A percentile compares a stretch with the other conserved stretches of the same genome.
Conservation (phyloP, 2,329 filamentous ascomycete species). For the Penicillium carneum region DNA sequence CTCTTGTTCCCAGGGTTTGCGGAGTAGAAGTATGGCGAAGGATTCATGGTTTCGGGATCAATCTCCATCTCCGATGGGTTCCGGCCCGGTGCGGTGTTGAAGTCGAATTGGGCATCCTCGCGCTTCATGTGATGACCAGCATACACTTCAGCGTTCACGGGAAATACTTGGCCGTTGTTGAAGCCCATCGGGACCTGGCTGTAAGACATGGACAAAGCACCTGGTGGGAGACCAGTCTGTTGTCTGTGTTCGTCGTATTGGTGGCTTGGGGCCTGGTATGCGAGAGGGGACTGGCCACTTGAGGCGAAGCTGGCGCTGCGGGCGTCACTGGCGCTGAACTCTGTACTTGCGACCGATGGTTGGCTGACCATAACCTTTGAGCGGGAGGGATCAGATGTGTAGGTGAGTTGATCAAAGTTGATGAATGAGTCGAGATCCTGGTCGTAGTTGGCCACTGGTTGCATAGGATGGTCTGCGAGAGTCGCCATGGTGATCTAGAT, state of each 20-base stretch:
- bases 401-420: conserved; percentile 55
- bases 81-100: conserved; percentile 68
- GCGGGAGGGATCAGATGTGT: conserved; percentile 48
- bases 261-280: conserved; percentile 82
- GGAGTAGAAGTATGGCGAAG: conserved; percentile 71
- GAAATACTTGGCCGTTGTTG: conserved; percentile 49
- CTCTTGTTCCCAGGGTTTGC: conserved; percentile 51
- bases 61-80: conserved; percentile 68
- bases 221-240: conserved; percentile 88
- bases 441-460: conserved; percentile 49
- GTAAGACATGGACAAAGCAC: conserved; percentile 79
- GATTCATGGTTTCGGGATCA: conserved; percentile 71
- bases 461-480: conserved; percentile 45
- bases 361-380: conserved; percentile 48
- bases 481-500: conserved; percentile 42
- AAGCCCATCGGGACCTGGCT: conserved; percentile 63
- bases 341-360: conserved; percentile 47
- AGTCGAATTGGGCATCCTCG: conserved; percentile 65
- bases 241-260: conserved; percentile 96
- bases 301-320: conserved; percentile 47
- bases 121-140: conserved; percentile 53
- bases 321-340: conserved; percentile 43
- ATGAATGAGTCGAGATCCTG: conserved; percentile 57
- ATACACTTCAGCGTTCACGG: conserved; percentile 67
- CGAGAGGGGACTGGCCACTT: conserved; percentile 58